These are phyloP conservation scores for Colletotrichum incanum DNA, from an alignment of 2,329 filamentous ascomycete species.

Conservation along the genomic window DNA sequence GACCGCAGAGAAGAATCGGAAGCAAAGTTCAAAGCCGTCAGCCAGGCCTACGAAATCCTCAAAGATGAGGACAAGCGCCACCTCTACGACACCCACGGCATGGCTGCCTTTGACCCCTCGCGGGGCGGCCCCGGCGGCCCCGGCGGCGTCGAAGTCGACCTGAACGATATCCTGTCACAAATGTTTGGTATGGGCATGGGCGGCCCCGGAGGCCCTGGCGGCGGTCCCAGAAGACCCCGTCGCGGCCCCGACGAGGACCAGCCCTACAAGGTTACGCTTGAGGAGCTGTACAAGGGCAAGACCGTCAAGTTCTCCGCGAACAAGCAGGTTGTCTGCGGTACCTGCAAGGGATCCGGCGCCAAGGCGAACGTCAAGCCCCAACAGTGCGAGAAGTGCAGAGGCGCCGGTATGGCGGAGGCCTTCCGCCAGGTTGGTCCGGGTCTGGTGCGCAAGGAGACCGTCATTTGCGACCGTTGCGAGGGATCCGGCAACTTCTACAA, in stretches of 20 bases:
- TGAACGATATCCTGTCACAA: constrained; percentile 93
- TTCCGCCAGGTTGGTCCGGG: constrained; percentile 90
- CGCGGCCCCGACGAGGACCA: constrained; percentile 90
- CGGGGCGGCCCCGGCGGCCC: constrained; percentile 69
- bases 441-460: constrained; percentile 84
- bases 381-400: constrained; percentile 87
- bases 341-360: constrained; percentile 90
- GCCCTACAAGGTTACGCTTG: constrained; percentile 89
- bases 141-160: constrained; percentile 81
- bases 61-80: constrained; percentile 94
- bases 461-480: constrained; percentile 86
- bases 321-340: constrained; percentile 90
- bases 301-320: constrained; percentile 97
- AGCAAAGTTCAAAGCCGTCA: constrained; percentile 91
- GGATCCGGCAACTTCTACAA: constrained; percentile 91
- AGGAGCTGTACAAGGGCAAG: constrained; percentile 98
- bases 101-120: constrained; percentile 92
- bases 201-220: constrained; percentile 59
- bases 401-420: constrained; percentile 82
- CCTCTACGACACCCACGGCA: constrained; percentile 94
- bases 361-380: constrained; percentile 92
- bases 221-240: constrained; percentile 73
- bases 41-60: constrained; percentile 97
- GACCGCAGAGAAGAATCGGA: constrained; percentile 89
- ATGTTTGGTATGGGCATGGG: constrained; percentile 88